Percentiles rank a stretch among this genome's conserved stretches.
These are phyloP conservation scores for Xylaria intraflava DNA, from an alignment of 495 filamentous ascomycete species.

Conservation along the genomic window DNA sequence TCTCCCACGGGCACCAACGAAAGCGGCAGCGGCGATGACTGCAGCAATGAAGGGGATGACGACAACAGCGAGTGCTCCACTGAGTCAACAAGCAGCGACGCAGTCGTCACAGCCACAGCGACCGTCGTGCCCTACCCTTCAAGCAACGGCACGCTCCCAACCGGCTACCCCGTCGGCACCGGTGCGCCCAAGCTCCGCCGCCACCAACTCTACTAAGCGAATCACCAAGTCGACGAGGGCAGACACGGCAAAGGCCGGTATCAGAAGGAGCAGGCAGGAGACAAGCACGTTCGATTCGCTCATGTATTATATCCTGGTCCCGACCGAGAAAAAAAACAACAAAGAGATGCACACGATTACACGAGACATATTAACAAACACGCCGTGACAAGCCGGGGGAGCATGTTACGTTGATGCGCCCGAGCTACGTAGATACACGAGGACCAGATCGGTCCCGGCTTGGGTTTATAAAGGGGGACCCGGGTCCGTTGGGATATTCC, in stretches of 20 bases:
- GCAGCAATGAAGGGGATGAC: conserved; percentile 4
- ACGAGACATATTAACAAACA: conserved; percentile 9
- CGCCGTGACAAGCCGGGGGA: background rate
- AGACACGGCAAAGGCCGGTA: no score
- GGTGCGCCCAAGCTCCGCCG: background rate
- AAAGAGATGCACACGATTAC: conserved; percentile 1
- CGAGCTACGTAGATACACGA: no score
- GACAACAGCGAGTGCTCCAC: conserved; percentile 21
- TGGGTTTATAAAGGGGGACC: background rate
- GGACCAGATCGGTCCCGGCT: background rate
- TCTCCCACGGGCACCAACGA: conserved; percentile 11
- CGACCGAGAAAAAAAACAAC: no score
- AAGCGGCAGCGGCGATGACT: conserved; percentile 8
- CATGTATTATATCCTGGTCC: conserved; percentile 5
- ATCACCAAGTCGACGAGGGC: background rate
- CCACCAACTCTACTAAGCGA: conserved; percentile 6
- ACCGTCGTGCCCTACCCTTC: conserved; percentile 26
- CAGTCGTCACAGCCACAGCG: conserved; percentile 23
- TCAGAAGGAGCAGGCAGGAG: background rate
- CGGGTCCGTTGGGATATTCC: background rate
- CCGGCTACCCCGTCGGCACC: conserved; percentile 6
- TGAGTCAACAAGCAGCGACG: conserved; percentile 24
- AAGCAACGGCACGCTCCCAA: conserved; percentile 20
- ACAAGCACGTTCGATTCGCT: conserved; percentile 4
- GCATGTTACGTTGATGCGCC: no score